Evolutionary conservation across 352 stramenopile species (phyloP).

Genomic region (Phytopythium ostracodes): DNA sequence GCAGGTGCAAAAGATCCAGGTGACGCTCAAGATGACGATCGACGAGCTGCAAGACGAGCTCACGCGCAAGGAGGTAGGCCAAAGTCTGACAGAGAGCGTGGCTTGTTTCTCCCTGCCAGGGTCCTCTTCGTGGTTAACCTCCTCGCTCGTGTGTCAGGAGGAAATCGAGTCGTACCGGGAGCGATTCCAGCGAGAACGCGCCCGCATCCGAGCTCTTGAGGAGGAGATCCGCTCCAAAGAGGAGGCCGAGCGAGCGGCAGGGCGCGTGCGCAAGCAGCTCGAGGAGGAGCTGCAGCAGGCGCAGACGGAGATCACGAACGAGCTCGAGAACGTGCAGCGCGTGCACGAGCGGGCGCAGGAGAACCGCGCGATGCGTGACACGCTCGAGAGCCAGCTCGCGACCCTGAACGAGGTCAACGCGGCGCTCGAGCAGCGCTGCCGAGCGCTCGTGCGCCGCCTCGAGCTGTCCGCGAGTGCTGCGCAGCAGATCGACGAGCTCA

Average conservation of each 20-base stretch:
- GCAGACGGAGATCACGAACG: conserved; percentile 45
- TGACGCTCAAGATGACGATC: conserved; percentile 66
- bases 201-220: conserved; percentile 54
- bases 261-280: conserved; percentile 35
- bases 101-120: too few species aligned
- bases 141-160: conserved; percentile 14
- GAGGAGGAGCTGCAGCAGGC: conserved; percentile 53
- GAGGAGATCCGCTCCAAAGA: conserved; percentile 41
- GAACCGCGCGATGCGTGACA: conserved; percentile 43
- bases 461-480: conserved; percentile 44
- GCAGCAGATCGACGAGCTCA: conserved; percentile 60
- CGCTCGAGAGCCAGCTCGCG: conserved; percentile 57
- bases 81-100: neutral
- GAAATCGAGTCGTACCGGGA: conserved; percentile 45
- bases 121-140: too few species aligned
- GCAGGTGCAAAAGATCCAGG: conserved; percentile 65
- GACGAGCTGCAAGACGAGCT: conserved; percentile 81
- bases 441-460: conserved; percentile 58
- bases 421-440: conserved; percentile 65
- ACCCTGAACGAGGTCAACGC: conserved; percentile 76
- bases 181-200: conserved; percentile 45
- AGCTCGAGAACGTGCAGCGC: conserved; percentile 43
- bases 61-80: conserved; percentile 45
- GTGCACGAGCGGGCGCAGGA: conserved; percentile 47
- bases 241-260: conserved; percentile 22